phyloP scores from a whole-genome alignment of 2,329 filamentous ascomycete species.

The Nigrospora osmanthi region DNA sequence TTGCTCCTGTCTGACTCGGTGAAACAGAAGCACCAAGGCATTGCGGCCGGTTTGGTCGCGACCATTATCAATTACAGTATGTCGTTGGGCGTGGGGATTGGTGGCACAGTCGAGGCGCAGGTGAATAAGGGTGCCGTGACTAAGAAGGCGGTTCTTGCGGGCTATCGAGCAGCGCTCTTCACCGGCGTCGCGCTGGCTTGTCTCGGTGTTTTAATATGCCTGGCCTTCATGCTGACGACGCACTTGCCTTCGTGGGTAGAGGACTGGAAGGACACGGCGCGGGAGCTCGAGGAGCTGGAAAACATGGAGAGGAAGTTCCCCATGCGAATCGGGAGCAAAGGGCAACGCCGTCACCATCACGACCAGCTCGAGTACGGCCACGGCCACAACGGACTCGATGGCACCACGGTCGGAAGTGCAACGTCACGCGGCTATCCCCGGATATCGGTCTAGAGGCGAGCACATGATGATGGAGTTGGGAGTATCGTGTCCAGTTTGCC shows the following conservation, averaged over 20 bases:
- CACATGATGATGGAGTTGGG: too few species aligned
- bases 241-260: not conserved
- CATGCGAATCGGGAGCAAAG: too few species aligned
- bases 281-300: too few species aligned
- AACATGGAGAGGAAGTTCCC: too few species aligned
- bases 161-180: constrained; percentile 14
- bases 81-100: constrained; percentile 56
- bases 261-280: too few species aligned
- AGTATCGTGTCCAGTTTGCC: too few species aligned
- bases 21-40: constrained; percentile 26
- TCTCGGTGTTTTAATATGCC: constrained; percentile 10
- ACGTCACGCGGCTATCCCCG: too few species aligned
- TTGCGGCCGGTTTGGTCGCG: constrained; percentile 11
- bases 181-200: constrained; percentile 13
- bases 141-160: constrained; percentile 7
- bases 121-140: constrained; percentile 13
- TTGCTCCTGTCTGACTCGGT: constrained; percentile 50
- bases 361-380: too few species aligned
- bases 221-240: constrained; percentile 5
- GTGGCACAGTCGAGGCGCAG: constrained; percentile 51
- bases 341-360: too few species aligned
- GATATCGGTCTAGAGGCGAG: too few species aligned
- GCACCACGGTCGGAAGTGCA: too few species aligned
- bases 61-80: constrained; percentile 65
- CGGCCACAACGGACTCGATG: too few species aligned